These are phyloP conservation scores for Primulina tabacum DNA, from an alignment of 257 asterid genomes.

Conservation along the genomic window DNA sequence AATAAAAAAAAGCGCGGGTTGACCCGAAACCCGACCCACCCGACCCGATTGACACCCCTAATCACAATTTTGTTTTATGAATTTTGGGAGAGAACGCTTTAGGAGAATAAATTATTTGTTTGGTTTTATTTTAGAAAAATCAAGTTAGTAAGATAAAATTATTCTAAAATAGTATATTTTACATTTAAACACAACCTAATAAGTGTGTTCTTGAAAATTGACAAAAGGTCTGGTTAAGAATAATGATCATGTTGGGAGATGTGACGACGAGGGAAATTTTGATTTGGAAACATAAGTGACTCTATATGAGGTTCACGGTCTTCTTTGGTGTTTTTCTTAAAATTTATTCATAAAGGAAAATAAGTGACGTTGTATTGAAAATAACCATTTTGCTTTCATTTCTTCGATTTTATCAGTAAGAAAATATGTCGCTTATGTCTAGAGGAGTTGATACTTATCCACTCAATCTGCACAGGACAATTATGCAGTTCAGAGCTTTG, in stretches of 20 bases:
- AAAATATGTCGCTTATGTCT: slow-evolving; percentile 6
- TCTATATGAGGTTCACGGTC: no score
- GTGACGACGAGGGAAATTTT: not conserved
- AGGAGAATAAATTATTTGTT: not conserved
- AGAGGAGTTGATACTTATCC: slow-evolving; percentile 20
- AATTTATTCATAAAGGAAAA: not conserved
- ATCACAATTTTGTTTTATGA: not conserved
- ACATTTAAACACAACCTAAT: not conserved
- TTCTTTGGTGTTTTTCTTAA: not conserved
- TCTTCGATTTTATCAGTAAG: not conserved
- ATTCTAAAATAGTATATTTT: no score
- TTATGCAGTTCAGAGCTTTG: slow-evolving; percentile 90
- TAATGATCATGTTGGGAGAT: not conserved
- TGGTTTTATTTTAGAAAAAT: not conserved
- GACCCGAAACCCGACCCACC: no score
- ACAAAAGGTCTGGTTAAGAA: no score
- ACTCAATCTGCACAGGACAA: slow-evolving; percentile 53
- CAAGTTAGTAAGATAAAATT: not conserved
- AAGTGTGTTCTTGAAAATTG: not conserved
- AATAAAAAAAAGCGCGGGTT: no score
- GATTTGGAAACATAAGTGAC: not conserved
- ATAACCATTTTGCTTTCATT: not conserved
- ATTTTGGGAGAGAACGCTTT: not conserved
- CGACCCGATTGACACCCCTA: no score
- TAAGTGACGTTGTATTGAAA: not conserved